These are phyloP conservation scores for Durotheca rogersii DNA, from an alignment of 495 filamentous ascomycete species.

Conservation along the genomic window DNA sequence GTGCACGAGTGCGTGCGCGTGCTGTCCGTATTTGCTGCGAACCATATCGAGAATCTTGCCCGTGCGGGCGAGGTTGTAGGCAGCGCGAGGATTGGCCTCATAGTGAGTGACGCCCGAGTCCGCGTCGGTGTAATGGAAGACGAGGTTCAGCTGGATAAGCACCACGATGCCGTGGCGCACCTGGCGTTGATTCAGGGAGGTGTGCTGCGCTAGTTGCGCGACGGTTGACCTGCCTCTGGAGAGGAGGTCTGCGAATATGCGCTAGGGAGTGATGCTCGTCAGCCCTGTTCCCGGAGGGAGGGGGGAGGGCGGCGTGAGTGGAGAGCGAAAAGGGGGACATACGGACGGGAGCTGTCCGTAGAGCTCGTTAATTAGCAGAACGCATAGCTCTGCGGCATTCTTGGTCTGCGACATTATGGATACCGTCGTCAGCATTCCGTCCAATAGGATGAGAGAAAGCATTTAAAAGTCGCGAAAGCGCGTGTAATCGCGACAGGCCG, in stretches of 20 bases:
- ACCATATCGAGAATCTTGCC: conserved; percentile 80
- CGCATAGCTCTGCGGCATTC: conserved; percentile 77
- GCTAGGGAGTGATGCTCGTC: conserved; percentile 43
- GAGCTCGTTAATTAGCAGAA: conserved; percentile 81
- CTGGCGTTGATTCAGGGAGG: conserved; percentile 64
- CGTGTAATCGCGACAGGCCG: not conserved
- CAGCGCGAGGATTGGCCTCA: conserved; percentile 69
- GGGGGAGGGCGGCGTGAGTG: too few relatives aligned
- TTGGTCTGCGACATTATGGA: conserved; percentile 44
- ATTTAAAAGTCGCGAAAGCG: not conserved
- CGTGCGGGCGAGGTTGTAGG: conserved; percentile 75
- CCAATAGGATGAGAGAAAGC: conserved; percentile 3
- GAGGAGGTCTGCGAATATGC: conserved; percentile 77
- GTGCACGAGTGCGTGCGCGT: conserved; percentile 69
- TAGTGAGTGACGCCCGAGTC: conserved; percentile 69
- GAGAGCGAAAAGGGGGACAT: too few relatives aligned
- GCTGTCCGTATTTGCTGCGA: conserved; percentile 65
- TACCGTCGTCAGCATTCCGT: conserved; percentile 11
- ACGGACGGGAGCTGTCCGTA: conserved; percentile 90
- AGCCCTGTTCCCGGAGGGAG: conserved; percentile 1
- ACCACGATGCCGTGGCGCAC: conserved; percentile 76
- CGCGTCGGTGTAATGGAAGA: conserved; percentile 68
- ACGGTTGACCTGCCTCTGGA: conserved; percentile 74
- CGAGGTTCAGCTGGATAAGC: conserved; percentile 84
- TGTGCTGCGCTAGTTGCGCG: conserved; percentile 63